Percentiles rank a stretch among this genome's conserved stretches.
Conservation (phyloP, 768 basidiomycete genomes). For the Strobilomyces echinocephalus region DNA sequence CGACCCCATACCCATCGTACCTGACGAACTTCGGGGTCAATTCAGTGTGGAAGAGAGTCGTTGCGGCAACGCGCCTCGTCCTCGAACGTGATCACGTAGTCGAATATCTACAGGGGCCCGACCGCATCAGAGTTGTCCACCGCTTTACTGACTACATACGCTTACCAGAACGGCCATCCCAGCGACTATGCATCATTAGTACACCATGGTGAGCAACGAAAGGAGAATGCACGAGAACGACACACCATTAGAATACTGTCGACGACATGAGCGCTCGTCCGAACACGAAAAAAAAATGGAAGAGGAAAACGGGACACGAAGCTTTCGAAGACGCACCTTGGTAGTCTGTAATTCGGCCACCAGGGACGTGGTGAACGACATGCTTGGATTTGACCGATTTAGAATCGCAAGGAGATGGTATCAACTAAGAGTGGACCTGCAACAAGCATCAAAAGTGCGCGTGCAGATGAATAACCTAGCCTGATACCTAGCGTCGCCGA, state of each 20-base stretch:
- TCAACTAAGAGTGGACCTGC: no score
- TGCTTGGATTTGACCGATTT: no score
- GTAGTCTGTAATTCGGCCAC: slow-evolving; percentile 12
- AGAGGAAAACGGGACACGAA: no score
- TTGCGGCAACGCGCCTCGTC: neutral
- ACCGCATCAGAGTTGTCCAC: neutral
- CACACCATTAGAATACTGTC: slow-evolving; percentile 16
- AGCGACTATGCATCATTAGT: slow-evolving; percentile 5
- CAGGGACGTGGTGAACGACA: slow-evolving; percentile 1
- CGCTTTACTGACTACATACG: neutral
- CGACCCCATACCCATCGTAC: slow-evolving; percentile 18
- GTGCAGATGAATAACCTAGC: no score
- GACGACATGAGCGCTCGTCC: neutral
- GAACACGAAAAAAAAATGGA: neutral
- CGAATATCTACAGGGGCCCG: slow-evolving; percentile 1
- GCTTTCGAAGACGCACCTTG: slow-evolving; percentile 5
- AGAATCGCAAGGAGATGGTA: no score
- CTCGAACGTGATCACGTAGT: no score
- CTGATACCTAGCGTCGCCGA: no score
- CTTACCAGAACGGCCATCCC: slow-evolving; percentile 17
- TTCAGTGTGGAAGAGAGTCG: no score
- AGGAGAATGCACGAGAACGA: neutral
- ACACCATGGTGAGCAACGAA: neutral
- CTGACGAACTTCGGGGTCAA: slow-evolving; percentile 4
- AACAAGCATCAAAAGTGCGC: no score